Percentiles rank a stretch among this genome's conserved stretches.
Conservation (phyloP, 2,329 filamentous ascomycete genomes). For the Rutstroemia sp. region DNA sequence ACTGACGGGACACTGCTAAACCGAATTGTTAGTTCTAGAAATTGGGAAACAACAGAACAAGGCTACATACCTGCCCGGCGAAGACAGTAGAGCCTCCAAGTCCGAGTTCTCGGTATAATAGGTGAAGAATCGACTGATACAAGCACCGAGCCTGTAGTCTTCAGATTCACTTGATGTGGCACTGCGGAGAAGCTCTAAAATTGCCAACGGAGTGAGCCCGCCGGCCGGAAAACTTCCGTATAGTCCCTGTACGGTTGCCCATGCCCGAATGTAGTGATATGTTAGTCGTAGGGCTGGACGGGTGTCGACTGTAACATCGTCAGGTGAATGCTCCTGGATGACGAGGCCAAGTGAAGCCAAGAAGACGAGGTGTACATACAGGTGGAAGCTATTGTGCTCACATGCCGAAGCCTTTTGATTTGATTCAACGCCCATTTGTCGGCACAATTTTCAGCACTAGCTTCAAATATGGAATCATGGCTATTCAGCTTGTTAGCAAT, state of each 20-base stretch:
- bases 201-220: neutral
- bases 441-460: neutral
- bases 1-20: no score
- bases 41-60: neutral
- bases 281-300: neutral
- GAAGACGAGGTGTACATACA: neutral
- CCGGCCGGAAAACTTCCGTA: neutral
- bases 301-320: neutral
- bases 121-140: neutral
- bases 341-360: neutral
- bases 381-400: neutral
- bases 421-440: neutral
- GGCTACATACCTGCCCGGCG: neutral
- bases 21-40: neutral
- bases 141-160: neutral
- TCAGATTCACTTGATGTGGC: neutral
- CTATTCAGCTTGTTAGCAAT: neutral
- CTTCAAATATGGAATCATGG: neutral
- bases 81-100: neutral
- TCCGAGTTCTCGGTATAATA: neutral
- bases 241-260: constrained; percentile 4
- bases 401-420: neutral
- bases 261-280: constrained; percentile 11
- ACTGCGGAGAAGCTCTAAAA: neutral
- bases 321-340: neutral